These are phyloP conservation scores for Cryptococcus sp. DNA, from an alignment of 1,284 basidiomycete species.

Conservation along the genomic window DNA sequence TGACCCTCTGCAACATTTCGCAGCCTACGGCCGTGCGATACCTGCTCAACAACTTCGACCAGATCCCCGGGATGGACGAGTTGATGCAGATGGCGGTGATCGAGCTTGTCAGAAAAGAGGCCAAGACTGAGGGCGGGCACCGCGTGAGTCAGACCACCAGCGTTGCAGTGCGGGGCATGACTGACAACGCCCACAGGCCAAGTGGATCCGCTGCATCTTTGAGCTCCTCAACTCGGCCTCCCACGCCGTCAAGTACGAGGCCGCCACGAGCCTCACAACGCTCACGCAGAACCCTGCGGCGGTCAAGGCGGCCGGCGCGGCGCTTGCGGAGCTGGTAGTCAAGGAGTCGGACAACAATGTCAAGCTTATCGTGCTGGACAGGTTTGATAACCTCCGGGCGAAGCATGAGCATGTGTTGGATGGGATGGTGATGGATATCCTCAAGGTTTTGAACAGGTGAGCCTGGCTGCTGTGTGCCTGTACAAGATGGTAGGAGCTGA, in stretches of 20 bases:
- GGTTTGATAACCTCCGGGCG: constrained; percentile 76
- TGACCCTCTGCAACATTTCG: constrained; percentile 84
- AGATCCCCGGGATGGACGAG: constrained; percentile 82
- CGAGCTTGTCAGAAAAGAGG: constrained; percentile 89
- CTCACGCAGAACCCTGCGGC: constrained; percentile 95
- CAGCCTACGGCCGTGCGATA: constrained; percentile 91
- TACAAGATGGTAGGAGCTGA: not conserved
- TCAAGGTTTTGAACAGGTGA: constrained; percentile 81
- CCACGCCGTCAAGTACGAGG: constrained; percentile 97
- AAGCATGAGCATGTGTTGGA: constrained; percentile 92
- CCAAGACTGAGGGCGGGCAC: constrained; percentile 75
- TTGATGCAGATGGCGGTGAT: constrained; percentile 94
- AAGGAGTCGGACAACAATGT: constrained; percentile 99
- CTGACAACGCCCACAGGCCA: constrained; percentile 56
- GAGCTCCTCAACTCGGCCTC: constrained; percentile 89
- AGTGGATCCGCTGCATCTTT: constrained; percentile 91
- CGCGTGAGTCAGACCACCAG: constrained; percentile 56
- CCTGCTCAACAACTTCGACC: constrained; percentile 78
- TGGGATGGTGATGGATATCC: constrained; percentile 89
- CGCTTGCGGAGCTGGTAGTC: constrained; percentile 83
- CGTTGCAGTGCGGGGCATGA: not conserved
- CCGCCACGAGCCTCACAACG: constrained; percentile 89
- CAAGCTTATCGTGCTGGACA: constrained; percentile 95
- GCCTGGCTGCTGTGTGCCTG: constrained; percentile 10
- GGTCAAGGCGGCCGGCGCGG: constrained; percentile 89